Evolutionary conservation across 73 alveolate genomes (phyloP), one percentile per base, ranked within the genome.

Genomic region (Paramecium pentaurelia): DNA sequence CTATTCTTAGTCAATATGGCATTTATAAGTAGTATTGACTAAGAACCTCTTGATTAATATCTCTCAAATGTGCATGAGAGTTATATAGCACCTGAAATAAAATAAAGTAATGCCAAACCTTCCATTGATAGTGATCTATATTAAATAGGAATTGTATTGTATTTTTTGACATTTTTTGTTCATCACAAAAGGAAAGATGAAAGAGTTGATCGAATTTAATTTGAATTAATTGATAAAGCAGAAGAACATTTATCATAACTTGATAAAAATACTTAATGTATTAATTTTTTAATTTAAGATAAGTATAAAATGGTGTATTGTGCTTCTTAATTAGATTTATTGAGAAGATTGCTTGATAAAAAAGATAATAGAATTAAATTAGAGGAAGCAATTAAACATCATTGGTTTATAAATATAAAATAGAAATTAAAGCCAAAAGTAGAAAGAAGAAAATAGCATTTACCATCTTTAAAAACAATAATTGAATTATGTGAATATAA

Each of bases 401-500:
- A 80, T 32, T 80, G 91, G 91, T 80, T 80, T 20, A 44, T 80
- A 20, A 80, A 80, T 80, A 44, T 80, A 11, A 80, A 80, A 18
- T 80, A 42, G 34, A 80, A 47, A 49, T 42, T 80, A 32, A 80
- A 49, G 18, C 91, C 91, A 27, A 80, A 80, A 14, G 6, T 45
- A 3, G 75, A 45, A 12, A 16, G 91, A 10, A 80, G 58, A 47
- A 80, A 80, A 27, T 49, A 25, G 4, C 77, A 42, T 42, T 14
- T 80, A 12, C 91, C 91, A 10, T 80, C 91, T 4, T 80, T 80
- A 27, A 80, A 36, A 27, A 80, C 91, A 4, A 80, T 80, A 2
- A 80, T 80, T 18, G 91, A 80, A 49, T 80, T 80, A 49, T 80
- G 91, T 45, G 91, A 80, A 49, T 80, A 73, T 18, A 73, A 40